phyloP scores from a whole-genome alignment of 208 protist species.

The Blastocrithidia nonstop region DNA sequence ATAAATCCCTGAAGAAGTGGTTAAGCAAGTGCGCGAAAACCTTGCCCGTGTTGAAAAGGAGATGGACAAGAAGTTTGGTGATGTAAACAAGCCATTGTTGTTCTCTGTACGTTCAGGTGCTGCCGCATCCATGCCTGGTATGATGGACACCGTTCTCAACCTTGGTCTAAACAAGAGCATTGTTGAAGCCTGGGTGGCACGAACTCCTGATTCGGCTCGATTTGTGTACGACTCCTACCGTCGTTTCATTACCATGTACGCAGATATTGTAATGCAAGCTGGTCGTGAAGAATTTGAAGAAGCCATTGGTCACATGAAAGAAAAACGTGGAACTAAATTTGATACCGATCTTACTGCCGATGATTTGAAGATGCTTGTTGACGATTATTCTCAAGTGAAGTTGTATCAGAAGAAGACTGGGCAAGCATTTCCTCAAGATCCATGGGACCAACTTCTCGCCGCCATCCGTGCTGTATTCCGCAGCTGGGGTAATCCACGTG shows the following conservation, averaged over 20 bases:
- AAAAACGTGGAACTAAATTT: conserved; percentile 38
- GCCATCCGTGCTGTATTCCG: conserved; percentile 86
- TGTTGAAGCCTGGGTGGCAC: conserved; percentile 54
- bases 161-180: conserved; percentile 84
- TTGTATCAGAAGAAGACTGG: conserved; percentile 52
- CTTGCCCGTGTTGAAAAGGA: conserved; percentile 69
- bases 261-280: conserved; percentile 84
- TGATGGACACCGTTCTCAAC: conserved; percentile 94
- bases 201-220: conserved; percentile 40
- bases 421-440: conserved; percentile 79
- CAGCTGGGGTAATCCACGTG: conserved; percentile 84
- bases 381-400: conserved; percentile 48
- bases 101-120: conserved; percentile 90
- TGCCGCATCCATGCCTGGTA: conserved; percentile 91
- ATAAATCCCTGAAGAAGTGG: conserved; percentile 32
- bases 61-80: conserved; percentile 75
- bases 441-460: conserved; percentile 67
- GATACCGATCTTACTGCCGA: conserved; percentile 77
- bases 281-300: conserved; percentile 83
- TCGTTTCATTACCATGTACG: conserved; percentile 92
- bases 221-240: conserved; percentile 93
- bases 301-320: conserved; percentile 59
- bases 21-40: conserved; percentile 43
- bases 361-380: conserved; percentile 58
- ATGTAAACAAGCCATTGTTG: conserved; percentile 72